Conservation (phyloP, 805 yeast genomes). For the Kluyveromyces dobzhanskii region DNA sequence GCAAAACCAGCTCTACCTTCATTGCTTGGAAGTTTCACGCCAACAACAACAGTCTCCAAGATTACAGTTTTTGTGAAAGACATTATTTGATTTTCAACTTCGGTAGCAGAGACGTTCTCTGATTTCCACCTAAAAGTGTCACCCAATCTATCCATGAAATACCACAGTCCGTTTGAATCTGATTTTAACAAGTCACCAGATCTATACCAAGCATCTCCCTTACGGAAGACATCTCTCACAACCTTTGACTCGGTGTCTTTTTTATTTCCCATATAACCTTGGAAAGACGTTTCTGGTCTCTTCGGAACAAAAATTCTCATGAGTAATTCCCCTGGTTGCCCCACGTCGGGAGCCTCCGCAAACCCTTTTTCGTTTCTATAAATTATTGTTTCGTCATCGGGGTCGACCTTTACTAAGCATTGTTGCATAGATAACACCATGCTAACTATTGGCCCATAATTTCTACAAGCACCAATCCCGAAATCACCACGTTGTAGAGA, state of each 20-base stretch:
- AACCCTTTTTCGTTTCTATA: constrained; percentile 65
- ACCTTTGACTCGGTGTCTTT: constrained; percentile 74
- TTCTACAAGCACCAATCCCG: constrained; percentile 86
- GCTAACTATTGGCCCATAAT: constrained; percentile 57
- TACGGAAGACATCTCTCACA: constrained; percentile 59
- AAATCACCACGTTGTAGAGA: constrained; percentile 66
- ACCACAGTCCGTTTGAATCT: constrained; percentile 62
- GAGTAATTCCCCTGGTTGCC: constrained; percentile 82
- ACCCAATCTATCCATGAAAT: constrained; percentile 87
- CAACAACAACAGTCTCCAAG: constrained; percentile 77
- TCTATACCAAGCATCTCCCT: constrained; percentile 89
- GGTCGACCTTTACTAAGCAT: constrained; percentile 64
- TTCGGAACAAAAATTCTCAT: constrained; percentile 61
- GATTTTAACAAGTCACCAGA: constrained; percentile 73
- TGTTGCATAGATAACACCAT: constrained; percentile 45
- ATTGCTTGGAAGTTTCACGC: constrained; percentile 73
- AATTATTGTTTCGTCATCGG: constrained; percentile 64
- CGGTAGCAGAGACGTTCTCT: constrained; percentile 89
- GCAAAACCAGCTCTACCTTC: constrained; percentile 96
- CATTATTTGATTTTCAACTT: constrained; percentile 71
- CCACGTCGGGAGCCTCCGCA: constrained; percentile 42
- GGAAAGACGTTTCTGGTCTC: constrained; percentile 68
- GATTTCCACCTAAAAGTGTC: constrained; percentile 97
- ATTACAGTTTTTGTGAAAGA: constrained; percentile 30
- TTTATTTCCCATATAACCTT: constrained; percentile 79